Evolutionary conservation across 2,329 filamentous ascomycete genomes (phyloP), one percentile per base, ranked within the genome.

Genomic region (Xylariaceae sp.): DNA sequence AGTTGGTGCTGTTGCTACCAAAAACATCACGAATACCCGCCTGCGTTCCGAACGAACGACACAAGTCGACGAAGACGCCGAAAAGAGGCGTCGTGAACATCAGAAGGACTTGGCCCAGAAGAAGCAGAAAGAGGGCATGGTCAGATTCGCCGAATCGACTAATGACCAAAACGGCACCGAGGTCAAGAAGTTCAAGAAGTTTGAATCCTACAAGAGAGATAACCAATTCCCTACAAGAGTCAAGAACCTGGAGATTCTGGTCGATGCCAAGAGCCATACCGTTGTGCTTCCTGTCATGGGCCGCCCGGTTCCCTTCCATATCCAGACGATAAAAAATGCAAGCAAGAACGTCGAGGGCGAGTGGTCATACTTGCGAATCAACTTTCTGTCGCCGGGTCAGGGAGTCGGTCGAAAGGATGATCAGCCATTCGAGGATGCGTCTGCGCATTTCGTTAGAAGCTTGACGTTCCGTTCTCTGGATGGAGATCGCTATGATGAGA

Each of bases 201-300:
- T 97, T 67, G 94, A 99, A 71, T 99, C 94, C 0, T 99, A 99
- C 76, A 99, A 97, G 78, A 85, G 93, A 55, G 94, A 97, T 70
- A 96, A 95, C 63, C 93, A 97, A 70, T 84, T 99, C 48, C 94
- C 94, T 1, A 68, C 81, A 13, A 87, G 85, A 65, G 85, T 96
- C 60, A 88, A 88, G 69, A 93, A 96, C 63, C 78, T 97, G 51
- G 86, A 89, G 56, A 90, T 99, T 56, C 82, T 96, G 18, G 90
- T 97, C 13, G 94, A 99, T 67, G 80, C 83, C 61, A 97, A 96
- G 76, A 94, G 90, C 64, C 83, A 83, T 51, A 97, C 93, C 0
- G 84, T 99, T 52, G 87, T 99, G 47, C 82, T 99, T 41, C 94
- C 95, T 2, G 93, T 99, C 63, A 96, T 99, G 90, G 94, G 94